phyloP scores from a whole-genome alignment of 345 rosid species.

The Eucalyptus paniculata region DNA sequence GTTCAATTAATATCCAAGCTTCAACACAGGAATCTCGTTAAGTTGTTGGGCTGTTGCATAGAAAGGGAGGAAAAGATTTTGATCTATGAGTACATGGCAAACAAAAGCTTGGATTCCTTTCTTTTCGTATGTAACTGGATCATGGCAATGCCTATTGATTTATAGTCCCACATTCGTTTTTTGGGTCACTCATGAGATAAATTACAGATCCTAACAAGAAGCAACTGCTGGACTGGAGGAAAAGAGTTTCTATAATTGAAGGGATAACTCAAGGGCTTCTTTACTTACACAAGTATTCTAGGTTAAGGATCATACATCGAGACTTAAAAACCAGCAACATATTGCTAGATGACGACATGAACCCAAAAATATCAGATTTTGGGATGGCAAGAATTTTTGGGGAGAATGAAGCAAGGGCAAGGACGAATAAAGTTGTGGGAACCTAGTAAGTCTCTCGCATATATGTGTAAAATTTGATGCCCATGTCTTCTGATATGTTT shows the following conservation, averaged over 20 bases:
- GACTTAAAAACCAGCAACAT: slow-evolving; percentile 11
- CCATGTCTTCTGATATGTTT: background rate
- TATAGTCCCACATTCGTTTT: background rate
- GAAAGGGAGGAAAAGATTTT: slow-evolving; percentile 4
- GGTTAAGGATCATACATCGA: slow-evolving; percentile 10
- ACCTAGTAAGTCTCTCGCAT: slow-evolving; percentile 1
- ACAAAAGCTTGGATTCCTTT: slow-evolving; percentile 9
- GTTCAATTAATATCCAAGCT: slow-evolving; percentile 9
- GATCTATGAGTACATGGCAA: slow-evolving; percentile 8
- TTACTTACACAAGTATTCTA: slow-evolving; percentile 13
- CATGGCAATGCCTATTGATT: background rate
- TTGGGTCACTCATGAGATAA: background rate
- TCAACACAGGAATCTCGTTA: slow-evolving; percentile 11
- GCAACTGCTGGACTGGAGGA: background rate
- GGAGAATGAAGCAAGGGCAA: background rate
- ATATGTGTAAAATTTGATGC: background rate
- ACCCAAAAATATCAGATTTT: slow-evolving; percentile 16
- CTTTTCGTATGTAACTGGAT: background rate
- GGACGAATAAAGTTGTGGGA: slow-evolving; percentile 6
- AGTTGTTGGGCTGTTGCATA: slow-evolving; percentile 8
- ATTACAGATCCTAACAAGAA: background rate
- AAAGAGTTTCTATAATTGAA: background rate
- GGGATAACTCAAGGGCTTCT: slow-evolving; percentile 14
- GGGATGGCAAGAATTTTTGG: slow-evolving; percentile 12
- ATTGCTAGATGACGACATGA: slow-evolving; percentile 8